phyloP scores from a whole-genome alignment of 2,329 filamentous ascomycete genomes.

The Madurella fahalii region DNA sequence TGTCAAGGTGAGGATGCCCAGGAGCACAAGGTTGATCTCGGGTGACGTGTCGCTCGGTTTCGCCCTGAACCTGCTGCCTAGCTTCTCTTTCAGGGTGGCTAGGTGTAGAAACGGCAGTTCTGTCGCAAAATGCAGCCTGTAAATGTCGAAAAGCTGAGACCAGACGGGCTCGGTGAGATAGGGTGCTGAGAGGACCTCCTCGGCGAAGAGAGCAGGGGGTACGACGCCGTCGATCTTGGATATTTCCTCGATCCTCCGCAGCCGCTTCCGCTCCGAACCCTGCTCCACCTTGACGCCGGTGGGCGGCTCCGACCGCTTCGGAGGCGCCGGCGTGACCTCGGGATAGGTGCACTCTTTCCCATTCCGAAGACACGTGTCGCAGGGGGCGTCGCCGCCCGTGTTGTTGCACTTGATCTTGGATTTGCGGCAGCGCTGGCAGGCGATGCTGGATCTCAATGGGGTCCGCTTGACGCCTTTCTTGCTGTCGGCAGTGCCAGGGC shows the following conservation, averaged over 20 bases:
- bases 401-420: constrained; percentile 90
- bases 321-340: constrained; percentile 40
- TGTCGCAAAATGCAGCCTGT: constrained; percentile 66
- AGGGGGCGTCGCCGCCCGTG: constrained; percentile 65
- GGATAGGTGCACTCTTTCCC: constrained; percentile 72
- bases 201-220: constrained; percentile 37
- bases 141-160: constrained; percentile 66
- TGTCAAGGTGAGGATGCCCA: constrained; percentile 66
- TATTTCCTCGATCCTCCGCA: constrained; percentile 42
- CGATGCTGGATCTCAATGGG: constrained; percentile 72
- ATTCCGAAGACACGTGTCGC: constrained; percentile 68
- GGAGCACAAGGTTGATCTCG: constrained; percentile 54
- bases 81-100: constrained; percentile 55
- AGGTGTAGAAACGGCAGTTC: constrained; percentile 70
- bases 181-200: constrained; percentile 58
- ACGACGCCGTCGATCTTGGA: constrained; percentile 37
- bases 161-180: constrained; percentile 63
- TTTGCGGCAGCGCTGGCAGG: constrained; percentile 69
- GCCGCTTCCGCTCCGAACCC: constrained; percentile 47
- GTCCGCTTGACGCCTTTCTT: constrained; percentile 41
- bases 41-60: constrained; percentile 37
- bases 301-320: constrained; percentile 41
- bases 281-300: constrained; percentile 39
- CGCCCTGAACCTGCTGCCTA: constrained; percentile 40
- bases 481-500: constrained; percentile 31